Base-by-base conservation (phyloP, 768 basidiomycete genomes). In the Pleurotus ostreatus region DNA sequence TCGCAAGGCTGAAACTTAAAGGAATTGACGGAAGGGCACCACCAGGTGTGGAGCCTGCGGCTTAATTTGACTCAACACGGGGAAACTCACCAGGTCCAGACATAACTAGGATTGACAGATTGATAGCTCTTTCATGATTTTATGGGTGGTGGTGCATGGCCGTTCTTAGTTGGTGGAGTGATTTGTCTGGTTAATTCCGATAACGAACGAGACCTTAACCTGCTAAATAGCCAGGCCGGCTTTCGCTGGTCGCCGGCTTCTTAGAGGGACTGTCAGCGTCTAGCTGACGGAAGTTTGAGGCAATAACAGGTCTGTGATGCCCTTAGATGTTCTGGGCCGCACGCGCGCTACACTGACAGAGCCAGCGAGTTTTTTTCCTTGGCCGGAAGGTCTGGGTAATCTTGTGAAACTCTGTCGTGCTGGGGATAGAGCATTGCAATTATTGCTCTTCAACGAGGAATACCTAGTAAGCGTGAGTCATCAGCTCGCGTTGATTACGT, bases 121-220 rank as follows among this genome's bases (percentile, higher is more conserved):
- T 84, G 84, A 85, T 84, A 85, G 84, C 84, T 86, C 85, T 86
- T 86, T 86, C 83, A 79, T 82, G 83, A 85, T 84, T 84, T 81
- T 81, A 83, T 86, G 84, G 85, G 84, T 86, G 85, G 85, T 87
- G 84, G 85, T 88, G 85, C 85, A 88, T 88, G 85, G 86, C 85
- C 83, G 81, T 88, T 88, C 85, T 86, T 88, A 86, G 85, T 88
- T 88, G 81, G 83, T 76, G 87, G 86, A 90, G 88, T 89, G 89
- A 90, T 89, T 90, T 90, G 89, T 91, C 89, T 90, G 89, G 88
- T 89, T 90, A 89, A 91, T 89, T 89, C 86, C 83, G 87, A 90
- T 89, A 89, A 89, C 83, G 84, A 90, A 88, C 82, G 86, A 90
- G 87, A 90, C 88, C 85, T 88, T 87, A 84, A 85, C 85, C 85